Base-by-base conservation (phyloP, 495 filamentous ascomycete species). In the Filosporella fistucella region DNA sequence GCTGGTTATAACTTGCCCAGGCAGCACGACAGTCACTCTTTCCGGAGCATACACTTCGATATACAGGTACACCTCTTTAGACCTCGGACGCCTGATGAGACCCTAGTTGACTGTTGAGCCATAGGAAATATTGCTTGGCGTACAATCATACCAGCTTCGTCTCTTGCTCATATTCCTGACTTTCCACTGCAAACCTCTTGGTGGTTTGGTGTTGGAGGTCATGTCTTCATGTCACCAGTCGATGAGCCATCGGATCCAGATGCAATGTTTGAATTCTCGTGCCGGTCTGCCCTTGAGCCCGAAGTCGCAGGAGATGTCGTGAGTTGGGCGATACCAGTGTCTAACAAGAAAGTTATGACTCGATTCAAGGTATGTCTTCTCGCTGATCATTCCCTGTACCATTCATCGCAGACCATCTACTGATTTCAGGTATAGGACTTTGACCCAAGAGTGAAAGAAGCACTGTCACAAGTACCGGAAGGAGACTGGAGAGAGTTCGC, bases 251-350 rank as follows among this genome's bases (percentile, higher is more conserved):
- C 64, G n/a, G 67, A 71, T 7, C 68, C 67, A 39, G 64, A 73
- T 25, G 64, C 56, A 11, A 51, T 62, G n/a, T 60, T 55, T 47
- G 62, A 65, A 22, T 62, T 65, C 42, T n/a, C n/a, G n/a, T n/a
- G n/a, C n/a, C n/a, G n/a, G n/a, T n/a, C n/a, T n/a, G 58, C 64
- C 18, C 47, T 53, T 11, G 45, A 54, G 35, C 47, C 59, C 28
- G 56, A 59, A 57, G 49, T 57, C 26, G 45, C 61, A 43, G 49
- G 55, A 18, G 45, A 37, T 12, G 47, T 50, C 2, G 53, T 55
- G 28, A 66, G 61, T 26, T 76, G 72, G 72, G 72, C 68, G 5
- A 62, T 73, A 22, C 68, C 66, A 0, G 68, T 64, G 0, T 63
- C 64, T 7, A 74, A 73, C 39, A 63, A 65, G 21, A 54, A 60